Evolutionary conservation across 768 basidiomycete species (phyloP), one percentile per base, ranked within the genome.

Genomic region (Porpolomopsis calyptriformis): DNA sequence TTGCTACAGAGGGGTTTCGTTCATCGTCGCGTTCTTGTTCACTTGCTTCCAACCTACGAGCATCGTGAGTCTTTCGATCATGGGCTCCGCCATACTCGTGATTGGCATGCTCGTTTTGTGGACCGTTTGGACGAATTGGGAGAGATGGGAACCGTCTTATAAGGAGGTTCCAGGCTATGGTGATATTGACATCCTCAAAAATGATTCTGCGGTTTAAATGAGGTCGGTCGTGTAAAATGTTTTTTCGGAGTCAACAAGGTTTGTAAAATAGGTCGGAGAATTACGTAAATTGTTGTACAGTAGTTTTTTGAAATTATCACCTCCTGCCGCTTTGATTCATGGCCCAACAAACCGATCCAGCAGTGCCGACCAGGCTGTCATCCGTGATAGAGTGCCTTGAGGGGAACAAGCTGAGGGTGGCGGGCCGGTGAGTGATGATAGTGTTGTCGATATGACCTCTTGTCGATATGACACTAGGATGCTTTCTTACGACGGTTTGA

Each of bases 351-450:
- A 67, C 73, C 40, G 71, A 75, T 34, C 55, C 58, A 45, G 77
- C 73, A n/a, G 63, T 50, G 36, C 68, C 71, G 18, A 69, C 66
- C 39, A 66, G 60, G 57, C 43, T 81, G 33, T 58, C 63, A 43
- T 64, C 61, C 33, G 57, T 80, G 36, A 56, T 59, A 22, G 57
- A 65, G 16, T 53, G 58, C 12, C 52, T 71, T 27, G 52, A 67
- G 38, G 74, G 75, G 38, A 64, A 62, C 45, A 82, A 82, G 61
- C 52, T 82, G 50, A 68, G 79, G 47, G 60, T 82, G 39, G 74
- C 75, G 20, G 80, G 78, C 53, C 65, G 74, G 80, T 81, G 59
- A 48, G 72, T 57, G 18, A 4, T 18, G 7, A 9, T 25, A 29
- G 20, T 41, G 12, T 11, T 40, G 43, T 52, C 40, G 41, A 50